These are phyloP conservation scores for Lichtheimia hyalospora DNA, from an alignment of 371 early-diverging fungal species.

Conservation along the genomic window DNA sequence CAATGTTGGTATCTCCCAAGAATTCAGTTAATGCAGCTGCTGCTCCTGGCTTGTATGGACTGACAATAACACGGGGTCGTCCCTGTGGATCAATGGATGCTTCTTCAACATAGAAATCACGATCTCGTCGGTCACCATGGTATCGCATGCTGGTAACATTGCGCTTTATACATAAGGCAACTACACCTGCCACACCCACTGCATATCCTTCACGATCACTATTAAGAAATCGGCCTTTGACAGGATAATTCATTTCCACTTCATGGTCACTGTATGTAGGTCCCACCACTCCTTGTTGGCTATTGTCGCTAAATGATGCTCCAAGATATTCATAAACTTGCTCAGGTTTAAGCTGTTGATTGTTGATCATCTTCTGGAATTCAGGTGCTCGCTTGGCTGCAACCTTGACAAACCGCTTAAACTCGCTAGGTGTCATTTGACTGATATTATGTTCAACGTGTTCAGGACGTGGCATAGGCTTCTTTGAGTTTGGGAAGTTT, in stretches of 20 bases:
- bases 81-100: conserved; percentile 65
- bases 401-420: conserved; percentile 53
- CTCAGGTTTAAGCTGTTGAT: conserved; percentile 29
- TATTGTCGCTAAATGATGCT: conserved; percentile 17
- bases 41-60: conserved; percentile 8
- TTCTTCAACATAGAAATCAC: conserved; percentile 64
- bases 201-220: conserved; percentile 39
- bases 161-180: conserved; percentile 51
- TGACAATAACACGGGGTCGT: conserved; percentile 55
- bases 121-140: conserved; percentile 39
- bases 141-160: conserved; percentile 24
- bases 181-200: conserved; percentile 70
- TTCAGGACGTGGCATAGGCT: conserved; percentile 51
- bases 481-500: conserved; percentile 66
- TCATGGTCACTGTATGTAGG: conserved; percentile 38
- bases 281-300: conserved; percentile 25
- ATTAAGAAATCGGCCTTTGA: conserved; percentile 71
- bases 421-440: conserved; percentile 59
- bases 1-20: background rate
- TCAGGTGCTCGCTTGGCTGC: conserved; percentile 47
- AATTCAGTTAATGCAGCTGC: conserved; percentile 1
- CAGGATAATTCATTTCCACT: conserved; percentile 33
- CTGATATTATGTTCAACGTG: conserved; percentile 43
- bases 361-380: conserved; percentile 57
- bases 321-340: conserved; percentile 34